Evolutionary conservation across 148 eudicot genomes (phyloP), one percentile per base, ranked within the genome.

Genomic region (Spergularia marina): DNA sequence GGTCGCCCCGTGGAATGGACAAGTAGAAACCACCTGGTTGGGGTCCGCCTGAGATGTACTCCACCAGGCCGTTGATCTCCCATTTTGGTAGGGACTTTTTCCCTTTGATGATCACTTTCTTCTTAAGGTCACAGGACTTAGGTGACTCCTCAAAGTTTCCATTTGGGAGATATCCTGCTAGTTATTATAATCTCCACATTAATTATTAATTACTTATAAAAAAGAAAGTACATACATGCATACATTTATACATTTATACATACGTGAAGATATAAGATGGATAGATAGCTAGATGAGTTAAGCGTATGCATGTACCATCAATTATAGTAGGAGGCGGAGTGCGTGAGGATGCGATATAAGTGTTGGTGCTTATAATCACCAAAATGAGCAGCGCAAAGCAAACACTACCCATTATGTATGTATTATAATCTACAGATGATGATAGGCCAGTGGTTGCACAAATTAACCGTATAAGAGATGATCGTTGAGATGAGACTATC

Each of bases 41-140:
- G 0, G 88, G 91, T 21, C 98, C 98, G 47, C 88, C 90, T 34
- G 91, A 72, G 65, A 91, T 80, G 89, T 88, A 94, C 86, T 94
- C 93, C 0, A 94, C 97, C 6, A 85, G 34, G 62, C 98, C 98
- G n/a, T 67, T 68, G 72, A 83, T 94, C 56, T 85, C 89, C 98
- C 98, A 94, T 81, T 87, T 88, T 74, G 98, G 97, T 5, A 94
- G 83, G 16, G 95, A 81, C 77, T 84, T 91, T 20, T 93, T 93
- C 65, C 41, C 89, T 73, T 25, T 65, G 71, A 94, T 65, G 69
- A 94, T 83, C 3, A 86, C 88, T 54, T 84, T 88, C 34, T 86
- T 85, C 40, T 88, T 84, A 12, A 94, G 72, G 76, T 84, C 70
- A 9, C 70, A 62, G 78, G 86, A 81, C 41, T 87, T 83, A 66